phyloP scores from a whole-genome alignment of 306 rosid genomes.

The Quercus ilex region DNA sequence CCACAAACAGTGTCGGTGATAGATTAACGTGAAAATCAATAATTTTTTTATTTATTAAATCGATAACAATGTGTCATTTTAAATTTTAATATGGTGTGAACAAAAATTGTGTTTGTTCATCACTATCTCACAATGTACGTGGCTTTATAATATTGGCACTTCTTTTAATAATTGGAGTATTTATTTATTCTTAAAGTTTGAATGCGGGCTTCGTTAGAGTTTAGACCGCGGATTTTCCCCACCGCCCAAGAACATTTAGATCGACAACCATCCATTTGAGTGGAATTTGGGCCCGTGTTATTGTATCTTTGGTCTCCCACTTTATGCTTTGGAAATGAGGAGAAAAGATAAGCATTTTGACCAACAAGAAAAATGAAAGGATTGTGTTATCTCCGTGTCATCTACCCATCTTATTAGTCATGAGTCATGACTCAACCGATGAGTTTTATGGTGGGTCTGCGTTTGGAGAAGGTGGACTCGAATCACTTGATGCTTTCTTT shows the following conservation, averaged over 20 bases:
- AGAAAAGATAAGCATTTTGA: neutral
- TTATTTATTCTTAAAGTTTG: neutral
- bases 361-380: neutral
- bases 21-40: too few relatives aligned
- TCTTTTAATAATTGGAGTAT: neutral
- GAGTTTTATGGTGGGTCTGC: too few relatives aligned
- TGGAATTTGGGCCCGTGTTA: neutral
- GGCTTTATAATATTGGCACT: neutral
- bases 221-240: neutral
- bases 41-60: too few relatives aligned
- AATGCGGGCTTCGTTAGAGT: neutral
- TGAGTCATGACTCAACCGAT: too few relatives aligned
- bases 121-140: neutral
- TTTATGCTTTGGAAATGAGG: neutral
- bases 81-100: too few relatives aligned
- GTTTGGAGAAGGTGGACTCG: too few relatives aligned
- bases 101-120: neutral
- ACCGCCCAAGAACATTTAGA: neutral
- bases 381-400: too few relatives aligned
- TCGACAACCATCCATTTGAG: neutral
- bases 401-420: too few relatives aligned
- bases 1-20: too few relatives aligned
- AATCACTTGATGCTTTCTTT: too few relatives aligned
- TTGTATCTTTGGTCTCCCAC: constrained; percentile 12
- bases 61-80: too few relatives aligned